Evolutionary conservation across 2,329 filamentous ascomycete species (phyloP), one percentile per base, ranked within the genome.

Genomic region (Aureobasidium sp.): DNA sequence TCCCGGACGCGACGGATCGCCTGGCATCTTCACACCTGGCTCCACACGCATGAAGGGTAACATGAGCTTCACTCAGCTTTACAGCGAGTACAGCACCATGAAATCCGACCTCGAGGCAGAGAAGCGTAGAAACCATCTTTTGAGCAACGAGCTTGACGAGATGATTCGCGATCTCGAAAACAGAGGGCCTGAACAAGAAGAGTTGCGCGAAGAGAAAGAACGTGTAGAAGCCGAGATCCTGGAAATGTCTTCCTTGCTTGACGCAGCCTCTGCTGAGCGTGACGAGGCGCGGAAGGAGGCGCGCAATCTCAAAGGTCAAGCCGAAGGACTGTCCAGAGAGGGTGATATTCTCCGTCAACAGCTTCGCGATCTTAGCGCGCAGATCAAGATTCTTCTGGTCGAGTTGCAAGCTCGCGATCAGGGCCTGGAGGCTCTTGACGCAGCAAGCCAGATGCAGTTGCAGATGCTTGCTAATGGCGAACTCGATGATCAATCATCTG

Each of bases 371-470:
- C 78, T 95, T 17, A 90, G 90, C 62, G 84, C 86, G 1, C 90
- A 98, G 68, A 81, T 96, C 58, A 94, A 95, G 67, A 84, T 95
- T 64, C 79, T 98, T 5, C 78, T 96, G 4, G 87, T 94, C 68
- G 91, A 95, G 68, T 79, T 90, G 54, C 85, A 94, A 63, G 83
- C 88, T 17, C 81, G 84, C 52, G 87, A 95, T 62, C 86, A 88
- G 67, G 91, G 90, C 21, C 71, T 86, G 41, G 83, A 85, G 34
- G 77, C 84, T 53, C 76, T 94, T 41, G 82, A 78, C 6, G 75
- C 81, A 0, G 84, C 88, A 57, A 88, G 95, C 60, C 80, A 81
- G 19, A 74, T 81, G 41, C 85, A 89, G 56, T 78, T 95, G 32
- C 83, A 94, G 66, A 84, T 85, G 58, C 77, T 95, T 6, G 85